Percentiles rank a stretch among this genome's conserved stretches.
Conservation (phyloP, 2,329 filamentous ascomycete species). For the Pezicula neosporulosa region DNA sequence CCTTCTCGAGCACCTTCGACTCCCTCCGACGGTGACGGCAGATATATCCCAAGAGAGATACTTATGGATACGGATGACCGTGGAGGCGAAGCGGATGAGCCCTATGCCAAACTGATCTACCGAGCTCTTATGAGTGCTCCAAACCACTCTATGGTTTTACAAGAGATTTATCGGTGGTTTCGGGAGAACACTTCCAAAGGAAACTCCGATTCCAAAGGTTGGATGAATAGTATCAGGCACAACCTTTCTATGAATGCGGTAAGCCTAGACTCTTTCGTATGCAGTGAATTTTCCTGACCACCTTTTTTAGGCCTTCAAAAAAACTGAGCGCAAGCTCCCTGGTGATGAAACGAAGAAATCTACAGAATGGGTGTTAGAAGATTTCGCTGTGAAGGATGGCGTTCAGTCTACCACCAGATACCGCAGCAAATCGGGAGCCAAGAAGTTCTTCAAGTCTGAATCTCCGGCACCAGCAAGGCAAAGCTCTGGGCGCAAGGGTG, state of each 20-base stretch:
- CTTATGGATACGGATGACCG: slow-evolving; percentile 24
- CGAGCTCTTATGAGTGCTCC: slow-evolving; percentile 67
- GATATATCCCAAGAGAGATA: slow-evolving; percentile 17
- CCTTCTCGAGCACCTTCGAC: slow-evolving; percentile 12
- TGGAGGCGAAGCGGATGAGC: slow-evolving; percentile 43
- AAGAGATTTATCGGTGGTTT: slow-evolving; percentile 92
- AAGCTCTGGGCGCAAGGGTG: slow-evolving; percentile 21
- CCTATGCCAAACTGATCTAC: slow-evolving; percentile 82
- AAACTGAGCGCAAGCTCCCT: slow-evolving; percentile 37
- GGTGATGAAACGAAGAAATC: slow-evolving; percentile 60
- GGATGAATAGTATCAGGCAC: slow-evolving; percentile 95
- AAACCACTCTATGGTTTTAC: slow-evolving; percentile 69
- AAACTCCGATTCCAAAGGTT: slow-evolving; percentile 61
- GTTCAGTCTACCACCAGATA: slow-evolving; percentile 86
- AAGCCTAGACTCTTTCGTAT: slow-evolving; percentile 35
- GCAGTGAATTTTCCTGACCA: neutral
- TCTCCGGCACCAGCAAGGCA: slow-evolving; percentile 28
- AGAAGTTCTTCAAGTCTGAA: slow-evolving; percentile 34
- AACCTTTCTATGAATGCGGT: slow-evolving; percentile 96
- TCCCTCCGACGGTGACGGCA: slow-evolving; percentile 23
- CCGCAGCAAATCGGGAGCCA: slow-evolving; percentile 48
- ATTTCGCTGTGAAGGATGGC: slow-evolving; percentile 64
- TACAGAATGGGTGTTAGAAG: slow-evolving; percentile 73
- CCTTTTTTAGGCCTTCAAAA: slow-evolving; percentile 49
- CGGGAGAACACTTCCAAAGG: slow-evolving; percentile 75